phyloP scores from a whole-genome alignment of 2,329 filamentous ascomycete genomes.

The Nigrospora osmanthi region DNA sequence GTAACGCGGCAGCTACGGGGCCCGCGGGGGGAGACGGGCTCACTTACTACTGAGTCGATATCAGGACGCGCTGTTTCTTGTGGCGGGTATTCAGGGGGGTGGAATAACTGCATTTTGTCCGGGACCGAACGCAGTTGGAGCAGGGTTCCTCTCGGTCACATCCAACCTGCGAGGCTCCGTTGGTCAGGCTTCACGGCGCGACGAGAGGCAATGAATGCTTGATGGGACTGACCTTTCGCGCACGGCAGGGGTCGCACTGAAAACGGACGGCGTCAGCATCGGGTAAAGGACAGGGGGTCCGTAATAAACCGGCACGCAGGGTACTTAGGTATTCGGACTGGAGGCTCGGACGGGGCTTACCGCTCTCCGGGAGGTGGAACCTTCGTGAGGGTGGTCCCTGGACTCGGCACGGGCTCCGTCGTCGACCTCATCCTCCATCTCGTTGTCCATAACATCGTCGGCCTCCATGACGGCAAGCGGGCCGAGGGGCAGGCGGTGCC shows the following conservation, averaged over 20 bases:
- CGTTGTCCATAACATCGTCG: too few relatives aligned
- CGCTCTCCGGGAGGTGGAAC: too few relatives aligned
- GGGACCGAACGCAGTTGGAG: neutral
- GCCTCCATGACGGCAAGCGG: too few relatives aligned
- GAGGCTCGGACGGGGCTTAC: too few relatives aligned
- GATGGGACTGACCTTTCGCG: neutral
- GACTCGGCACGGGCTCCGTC: too few relatives aligned
- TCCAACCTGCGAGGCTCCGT: constrained; percentile 1
- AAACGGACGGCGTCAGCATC: too few relatives aligned
- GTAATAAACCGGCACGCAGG: too few relatives aligned
- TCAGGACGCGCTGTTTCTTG: constrained; percentile 2
- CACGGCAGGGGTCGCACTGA: constrained; percentile 1
- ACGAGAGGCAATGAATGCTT: neutral
- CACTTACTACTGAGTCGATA: constrained; percentile 4
- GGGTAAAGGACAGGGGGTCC: too few relatives aligned
- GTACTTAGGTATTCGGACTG: too few relatives aligned
- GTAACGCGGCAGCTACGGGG: neutral
- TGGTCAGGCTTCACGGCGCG: neutral
- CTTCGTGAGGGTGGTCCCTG: too few relatives aligned
- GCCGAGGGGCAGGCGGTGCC: too few relatives aligned
- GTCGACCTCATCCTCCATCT: too few relatives aligned
- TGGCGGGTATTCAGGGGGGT: neutral
- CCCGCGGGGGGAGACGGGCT: neutral
- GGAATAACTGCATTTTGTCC: constrained; percentile 1
- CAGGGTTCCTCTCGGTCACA: constrained; percentile 3